These are phyloP conservation scores for Boletus subparvulus DNA, from an alignment of 768 basidiomycete genomes.

Conservation along the genomic window DNA sequence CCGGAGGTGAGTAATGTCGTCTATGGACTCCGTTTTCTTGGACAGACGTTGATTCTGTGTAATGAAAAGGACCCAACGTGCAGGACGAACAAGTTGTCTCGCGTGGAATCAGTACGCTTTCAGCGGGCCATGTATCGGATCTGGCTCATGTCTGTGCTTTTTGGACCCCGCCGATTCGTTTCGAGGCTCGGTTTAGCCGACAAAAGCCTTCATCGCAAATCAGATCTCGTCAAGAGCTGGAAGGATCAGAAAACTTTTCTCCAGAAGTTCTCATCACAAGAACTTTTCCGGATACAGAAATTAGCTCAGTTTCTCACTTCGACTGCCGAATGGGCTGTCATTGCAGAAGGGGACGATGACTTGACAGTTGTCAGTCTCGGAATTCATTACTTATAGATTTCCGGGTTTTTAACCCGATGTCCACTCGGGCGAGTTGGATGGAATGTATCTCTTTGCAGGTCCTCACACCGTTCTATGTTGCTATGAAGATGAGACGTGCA, in stretches of 20 bases:
- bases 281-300: not conserved
- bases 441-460: conserved; percentile 11
- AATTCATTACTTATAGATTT: not conserved
- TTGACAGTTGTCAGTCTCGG: not conserved
- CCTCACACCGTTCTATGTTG: conserved; percentile 7
- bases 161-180: not conserved
- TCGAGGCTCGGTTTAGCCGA: not conserved
- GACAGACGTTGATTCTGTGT: not conserved
- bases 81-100: conserved; percentile 26
- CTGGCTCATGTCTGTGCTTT: conserved; percentile 22
- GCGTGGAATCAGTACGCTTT: conserved; percentile 33
- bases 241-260: conserved; percentile 2
- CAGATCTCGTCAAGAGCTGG: not conserved
- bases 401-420: not conserved
- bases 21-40: no score
- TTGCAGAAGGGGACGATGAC: not conserved
- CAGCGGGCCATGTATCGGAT: conserved; percentile 30
- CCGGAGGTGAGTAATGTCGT: conserved; percentile 32
- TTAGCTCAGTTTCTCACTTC: not conserved
- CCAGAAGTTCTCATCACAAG: not conserved
- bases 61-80: conserved; percentile 34
- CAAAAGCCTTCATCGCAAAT: not conserved
- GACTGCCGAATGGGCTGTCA: not conserved
- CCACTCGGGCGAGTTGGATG: not conserved
- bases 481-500: not conserved